Percentiles rank a stretch among this genome's conserved stretches.
Conservation (phyloP, 495 filamentous ascomycete species). For the Elasticomyces elasticus region DNA sequence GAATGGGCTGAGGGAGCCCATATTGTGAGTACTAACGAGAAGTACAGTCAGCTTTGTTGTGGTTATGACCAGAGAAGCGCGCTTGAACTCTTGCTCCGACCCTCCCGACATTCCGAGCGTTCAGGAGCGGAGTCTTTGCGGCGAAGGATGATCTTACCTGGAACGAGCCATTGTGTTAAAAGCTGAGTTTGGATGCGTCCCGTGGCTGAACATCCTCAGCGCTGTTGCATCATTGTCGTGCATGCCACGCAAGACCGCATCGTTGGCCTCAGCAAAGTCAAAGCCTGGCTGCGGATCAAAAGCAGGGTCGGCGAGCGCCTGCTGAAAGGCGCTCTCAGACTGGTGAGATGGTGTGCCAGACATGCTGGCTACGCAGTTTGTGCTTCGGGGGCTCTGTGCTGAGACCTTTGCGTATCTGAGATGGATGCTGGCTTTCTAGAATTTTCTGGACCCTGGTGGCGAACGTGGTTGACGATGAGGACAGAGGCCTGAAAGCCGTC, state of each 20-base stretch:
- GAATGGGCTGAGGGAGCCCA: background rate
- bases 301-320: background rate
- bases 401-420: too few species aligned
- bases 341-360: background rate
- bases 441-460: too few species aligned
- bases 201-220: background rate
- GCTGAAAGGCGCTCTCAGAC: background rate
- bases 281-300: constrained; percentile 9
- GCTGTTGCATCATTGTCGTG: background rate
- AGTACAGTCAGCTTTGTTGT: background rate
- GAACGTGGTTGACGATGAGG: too few species aligned
- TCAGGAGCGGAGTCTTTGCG: too few species aligned
- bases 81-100: too few species aligned
- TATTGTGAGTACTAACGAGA: background rate
- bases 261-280: constrained; percentile 5
- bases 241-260: background rate
- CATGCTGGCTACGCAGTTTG: background rate
- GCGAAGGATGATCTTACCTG: too few species aligned
- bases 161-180: too few species aligned
- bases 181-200: background rate
- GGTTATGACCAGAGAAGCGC: background rate
- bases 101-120: too few species aligned
- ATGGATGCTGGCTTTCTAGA: too few species aligned
- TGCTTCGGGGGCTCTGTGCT: too few species aligned
- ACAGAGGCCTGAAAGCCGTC: background rate